Evolutionary conservation across 495 filamentous ascomycete genomes (phyloP), one percentile per base, ranked within the genome.

Genomic region (Penicillium ochrochloron): DNA sequence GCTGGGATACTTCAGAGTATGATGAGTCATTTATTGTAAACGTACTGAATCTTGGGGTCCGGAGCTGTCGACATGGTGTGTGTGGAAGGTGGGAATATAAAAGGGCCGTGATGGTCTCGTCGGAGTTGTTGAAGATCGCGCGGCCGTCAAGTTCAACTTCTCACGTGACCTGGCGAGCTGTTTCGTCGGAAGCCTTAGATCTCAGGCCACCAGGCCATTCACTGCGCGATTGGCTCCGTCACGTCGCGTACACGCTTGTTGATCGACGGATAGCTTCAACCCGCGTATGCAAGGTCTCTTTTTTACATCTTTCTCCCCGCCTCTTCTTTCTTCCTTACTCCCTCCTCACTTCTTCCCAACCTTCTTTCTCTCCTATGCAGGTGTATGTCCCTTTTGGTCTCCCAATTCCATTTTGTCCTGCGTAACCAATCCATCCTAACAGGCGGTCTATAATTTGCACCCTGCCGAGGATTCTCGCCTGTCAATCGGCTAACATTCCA

Each of bases 1-100:
- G 66, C 31, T 37, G 57, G 42, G 58, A 67, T 54, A 41, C 52
- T 15, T 15, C 7, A 31, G 17, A 3, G 46, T 27, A 21, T 33
- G 51, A 52, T 66, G 68, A 69, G 60, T 70, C 61, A 68, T 71
- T 63, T 37, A 64, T 70, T 59, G 59, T 51, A 64, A 64, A 81
- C 86, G 63, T 84, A 94, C 91, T 91, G 88, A 48, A 93, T 88
- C 82, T 92, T 92, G 70, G 84, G 78, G 76, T 93, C 90, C 52
- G 69, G 69, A 64, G 62, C 69, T 62, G 75, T 71, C 54, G 88
- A 84, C 90, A 93, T 92, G 65, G 64, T 85, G 76, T 63, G 52
- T 63, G 31, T 33, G 59, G 21, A 34, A 51, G 56, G 51, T 25
- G 70, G 57, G 60, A 52, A 59, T 72, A 78, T 77, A 75, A 73